Base-by-base conservation (phyloP, 176 grass and related monocot species). In the Carex pumila region DNA sequence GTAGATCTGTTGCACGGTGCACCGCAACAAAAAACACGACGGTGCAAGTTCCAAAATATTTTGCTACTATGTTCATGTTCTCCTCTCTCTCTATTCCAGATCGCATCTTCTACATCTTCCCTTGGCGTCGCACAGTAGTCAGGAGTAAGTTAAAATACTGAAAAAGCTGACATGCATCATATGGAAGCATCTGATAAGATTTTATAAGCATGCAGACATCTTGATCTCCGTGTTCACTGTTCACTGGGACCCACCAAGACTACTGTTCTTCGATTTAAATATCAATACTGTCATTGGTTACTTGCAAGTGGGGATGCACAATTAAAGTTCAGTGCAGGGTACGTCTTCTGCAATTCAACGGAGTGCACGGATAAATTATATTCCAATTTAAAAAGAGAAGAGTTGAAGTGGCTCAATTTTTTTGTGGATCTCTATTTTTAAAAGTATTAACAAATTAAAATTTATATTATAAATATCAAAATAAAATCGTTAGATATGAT, bases 151-250 rank as follows among this genome's bases (percentile, higher is more conserved):
- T 65, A 36, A 45, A 29, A 81, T 64, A 83, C 85, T 86, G 85
- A 43, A 79, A 36, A 50, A 54, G 83, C 85, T 86, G 92, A 88
- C 89, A 88, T 17, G 61, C 89, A 88, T 30, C 59, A 57, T 79
- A 86, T 86, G 87, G 90, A 86, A 85, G 81, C 88, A 83, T 85
- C 92, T 93, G 85, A 71, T 58, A 81, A 81, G 90, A 86, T 86
- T 78, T 89, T 94, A 94, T 90, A 82, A 87, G 85, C 87, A 82
- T 74, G 63, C 19, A 86, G 90, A 89, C 84, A 84, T 79, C 85
- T 90, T 66, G 90, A 86, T 74, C 74, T 86, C 73, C 61, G 88
- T 71, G 90, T 79, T 84, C 2, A 66, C 88, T 83, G 89, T 71
- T 36, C 70, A 50, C 67, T 14, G 2, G 52, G 73, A 6, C 73